Conservation (phyloP, 2,329 filamentous ascomycete species). For the Talaromyces sp. region DNA sequence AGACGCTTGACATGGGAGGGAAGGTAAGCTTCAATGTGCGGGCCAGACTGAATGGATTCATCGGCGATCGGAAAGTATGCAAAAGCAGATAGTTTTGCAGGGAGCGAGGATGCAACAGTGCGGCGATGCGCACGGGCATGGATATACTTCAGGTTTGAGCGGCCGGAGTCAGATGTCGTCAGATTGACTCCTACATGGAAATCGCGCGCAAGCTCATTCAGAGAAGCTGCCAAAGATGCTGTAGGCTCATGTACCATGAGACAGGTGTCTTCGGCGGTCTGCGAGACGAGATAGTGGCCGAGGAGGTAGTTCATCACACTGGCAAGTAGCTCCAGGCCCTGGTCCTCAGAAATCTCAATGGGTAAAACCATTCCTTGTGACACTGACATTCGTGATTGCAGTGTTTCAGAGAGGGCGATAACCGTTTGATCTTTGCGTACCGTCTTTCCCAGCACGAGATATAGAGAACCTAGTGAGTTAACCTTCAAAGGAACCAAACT, state of each 20-base stretch:
- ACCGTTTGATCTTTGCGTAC: neutral
- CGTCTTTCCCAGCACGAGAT: neutral
- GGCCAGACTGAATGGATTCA: conserved; percentile 3
- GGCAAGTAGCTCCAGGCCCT: neutral
- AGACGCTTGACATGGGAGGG: neutral
- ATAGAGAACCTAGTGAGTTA: neutral
- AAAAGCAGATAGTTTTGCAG: neutral
- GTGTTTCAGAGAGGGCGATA: neutral
- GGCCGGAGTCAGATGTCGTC: neutral
- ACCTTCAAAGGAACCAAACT: neutral
- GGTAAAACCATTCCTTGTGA: neutral
- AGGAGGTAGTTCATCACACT: conserved; percentile 2
- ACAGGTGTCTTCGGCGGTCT: neutral
- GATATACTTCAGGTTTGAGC: neutral
- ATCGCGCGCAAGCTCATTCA: neutral
- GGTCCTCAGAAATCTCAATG: neutral
- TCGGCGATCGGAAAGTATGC: conserved; percentile 1
- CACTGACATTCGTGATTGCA: conserved; percentile 1
- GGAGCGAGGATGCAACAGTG: neutral
- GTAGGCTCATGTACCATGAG: conserved; percentile 6
- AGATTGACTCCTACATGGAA: neutral
- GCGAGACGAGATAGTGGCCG: neutral
- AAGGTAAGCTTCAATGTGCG: neutral
- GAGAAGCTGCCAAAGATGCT: neutral
- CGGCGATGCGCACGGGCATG: conserved; percentile 1